These are phyloP conservation scores for Rubia peregrina DNA, from an alignment of 305 asterid species.

Conservation along the genomic window DNA sequence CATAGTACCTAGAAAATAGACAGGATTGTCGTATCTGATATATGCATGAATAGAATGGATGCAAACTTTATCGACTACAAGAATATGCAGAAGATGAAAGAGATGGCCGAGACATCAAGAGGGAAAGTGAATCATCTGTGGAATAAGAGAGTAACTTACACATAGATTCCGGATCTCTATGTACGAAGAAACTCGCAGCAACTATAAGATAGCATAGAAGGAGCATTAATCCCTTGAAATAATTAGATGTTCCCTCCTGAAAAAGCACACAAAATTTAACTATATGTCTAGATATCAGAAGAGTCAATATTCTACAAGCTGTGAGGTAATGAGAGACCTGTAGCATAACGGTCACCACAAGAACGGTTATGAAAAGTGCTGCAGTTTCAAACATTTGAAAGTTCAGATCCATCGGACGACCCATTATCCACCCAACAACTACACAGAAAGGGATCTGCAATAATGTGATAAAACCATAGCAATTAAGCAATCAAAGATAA, in stretches of 20 bases:
- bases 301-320: not conserved
- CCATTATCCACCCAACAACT: constrained; percentile 76
- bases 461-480: constrained; percentile 9
- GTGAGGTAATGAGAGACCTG: constrained; percentile 36
- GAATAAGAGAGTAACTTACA: constrained; percentile 34
- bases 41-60: not conserved
- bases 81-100: not conserved
- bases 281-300: not conserved
- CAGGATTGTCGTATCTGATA: not conserved
- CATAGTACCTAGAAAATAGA: too few relatives aligned
- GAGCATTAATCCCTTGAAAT: constrained; percentile 83
- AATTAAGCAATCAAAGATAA: not conserved
- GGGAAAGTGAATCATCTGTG: not conserved
- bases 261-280: not conserved
- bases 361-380: constrained; percentile 68
- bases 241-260: constrained; percentile 88
- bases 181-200: constrained; percentile 86
- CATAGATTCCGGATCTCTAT: constrained; percentile 53
- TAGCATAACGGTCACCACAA: constrained; percentile 73
- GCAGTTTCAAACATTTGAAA: constrained; percentile 81
- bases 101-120: not conserved
- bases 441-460: constrained; percentile 78
- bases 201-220: constrained; percentile 77
- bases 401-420: constrained; percentile 64
- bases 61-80: not conserved